phyloP scores from a whole-genome alignment of 2,329 filamentous ascomycete species.

The Calcarisporium arbuscula region DNA sequence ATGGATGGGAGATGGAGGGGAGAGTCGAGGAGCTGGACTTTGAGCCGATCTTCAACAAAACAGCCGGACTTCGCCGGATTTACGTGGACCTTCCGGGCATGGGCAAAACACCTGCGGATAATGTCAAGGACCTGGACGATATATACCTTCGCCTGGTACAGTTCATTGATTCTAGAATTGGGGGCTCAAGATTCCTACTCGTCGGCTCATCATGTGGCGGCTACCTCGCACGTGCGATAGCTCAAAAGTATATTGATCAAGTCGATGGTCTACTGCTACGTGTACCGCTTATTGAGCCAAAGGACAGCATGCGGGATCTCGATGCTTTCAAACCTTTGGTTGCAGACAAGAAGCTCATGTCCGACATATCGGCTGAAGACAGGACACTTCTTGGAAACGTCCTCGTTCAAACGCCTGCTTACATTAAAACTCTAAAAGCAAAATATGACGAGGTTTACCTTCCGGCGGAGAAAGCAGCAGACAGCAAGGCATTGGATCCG shows the following conservation, averaged over 20 bases:
- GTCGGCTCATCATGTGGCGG: constrained; percentile 10
- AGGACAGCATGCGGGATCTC: constrained; percentile 5
- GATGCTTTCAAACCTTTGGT: constrained; percentile 6
- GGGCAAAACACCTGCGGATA: constrained; percentile 7
- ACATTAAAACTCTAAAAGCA: constrained; percentile 3
- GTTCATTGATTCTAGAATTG: constrained; percentile 7
- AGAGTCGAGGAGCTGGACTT: constrained; percentile 8
- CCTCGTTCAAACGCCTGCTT: constrained; percentile 8
- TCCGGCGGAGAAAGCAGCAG: constrained; percentile 2
- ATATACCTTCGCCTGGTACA: constrained; percentile 4
- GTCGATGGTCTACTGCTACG: constrained; percentile 9
- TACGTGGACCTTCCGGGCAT: constrained; percentile 11
- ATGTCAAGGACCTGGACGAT: constrained; percentile 6
- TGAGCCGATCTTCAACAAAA: constrained; percentile 10
- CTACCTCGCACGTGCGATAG: constrained; percentile 9
- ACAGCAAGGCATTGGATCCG: constrained; percentile 1
- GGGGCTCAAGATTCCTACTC: constrained; percentile 4
- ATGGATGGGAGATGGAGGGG: constrained; percentile 8
- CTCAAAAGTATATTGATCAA: constrained; percentile 5
- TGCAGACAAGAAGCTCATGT: constrained; percentile 5
- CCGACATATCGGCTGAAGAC: constrained; percentile 3
- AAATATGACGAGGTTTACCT: constrained; percentile 4
- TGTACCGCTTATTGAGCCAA: constrained; percentile 10
- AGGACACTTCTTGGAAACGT: constrained; percentile 6
- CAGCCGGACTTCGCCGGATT: constrained; percentile 6